Evolutionary conservation across 306 rosid genomes (phyloP), one percentile per base, ranked within the genome.

Genomic region (Quercus mongolica): DNA sequence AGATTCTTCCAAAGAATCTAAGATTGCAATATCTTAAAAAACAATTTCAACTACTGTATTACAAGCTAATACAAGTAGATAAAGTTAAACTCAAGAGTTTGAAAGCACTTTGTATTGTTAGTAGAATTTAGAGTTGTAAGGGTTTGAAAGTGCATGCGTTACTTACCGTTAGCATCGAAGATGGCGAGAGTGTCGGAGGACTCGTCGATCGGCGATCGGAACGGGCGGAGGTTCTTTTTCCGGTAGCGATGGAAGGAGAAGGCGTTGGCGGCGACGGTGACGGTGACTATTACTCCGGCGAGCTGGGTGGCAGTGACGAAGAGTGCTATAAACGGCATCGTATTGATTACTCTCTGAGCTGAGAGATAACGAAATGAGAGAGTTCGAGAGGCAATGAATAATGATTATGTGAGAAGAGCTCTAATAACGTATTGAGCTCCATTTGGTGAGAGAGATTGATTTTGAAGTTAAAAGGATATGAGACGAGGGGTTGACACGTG

Each of bases 221-320:
- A 92, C 2, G 77, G 85, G 55, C 88, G 97, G 56, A 95, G 95
- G 69, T 89, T 86, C 83, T 86, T 89, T 38, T 77, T 77, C 68
- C 95, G 80, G 78, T 52, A 92, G 59, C 88, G 94, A 2, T 86
- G 63, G 86, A 83, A 95, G 3, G 97, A 89, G 89, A 86, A 85
- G 20, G 86, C 97, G 85, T 95, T 95, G 76, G 91, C 90, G 64
- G 98, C 96, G 76, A 92, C 85, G 78, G 92, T 80, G 81, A 90
- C 78, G 1, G 92, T 88, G 5, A 79, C 85, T 23, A 92, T 26
- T 20, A 88, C 76, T 72, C 95, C 94, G 86, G 92, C 95, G 77
- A 94, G 85, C 89, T 94, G 92, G 19, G 99, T 91, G 6, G 91
- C 97, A 5, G 92, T 41, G 35, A 85, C 62, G 80, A 94, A 94